Evolutionary conservation across 768 basidiomycete species (phyloP), one percentile per base, ranked within the genome.

Genomic region (Jaapia argillacea): DNA sequence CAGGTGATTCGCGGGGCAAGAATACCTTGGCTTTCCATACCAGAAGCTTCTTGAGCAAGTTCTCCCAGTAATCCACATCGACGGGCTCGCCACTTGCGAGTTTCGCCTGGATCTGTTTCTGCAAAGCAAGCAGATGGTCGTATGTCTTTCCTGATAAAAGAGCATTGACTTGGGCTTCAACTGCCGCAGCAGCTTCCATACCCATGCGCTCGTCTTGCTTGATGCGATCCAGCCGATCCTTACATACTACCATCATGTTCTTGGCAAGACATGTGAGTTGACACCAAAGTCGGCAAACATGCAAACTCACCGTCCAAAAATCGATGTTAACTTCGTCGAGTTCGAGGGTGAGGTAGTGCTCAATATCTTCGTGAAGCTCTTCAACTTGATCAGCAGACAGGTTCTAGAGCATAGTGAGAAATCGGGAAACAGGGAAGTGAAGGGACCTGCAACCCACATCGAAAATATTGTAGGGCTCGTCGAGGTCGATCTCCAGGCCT

Each of bases 241-340:
- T 88, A 63, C 91, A 96, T 3, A 99, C 83, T 6, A 94, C 87
- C 79, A 93, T 86, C 90, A 99, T 96, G 53, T 96, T 86, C 88
- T 96, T 6, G 33, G 7, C 13, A 6, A 6, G 28, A 10, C 7
- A n/a, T n/a, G n/a, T n/a, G n/a, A n/a, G n/a, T n/a, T n/a, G n/a
- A 13, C 21, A 35, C 22, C 33, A 38, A 43, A 47, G 20, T 10
- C 14, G 22, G 2, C 22, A 48, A 39, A 7, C 20, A 10, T 38
- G 21, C 37, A 38, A 10, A 57, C 76, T 45, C 60, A 91, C 92
- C 48, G 92, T 92, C 96, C 96, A 99, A 60, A 98, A 99, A 51
- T 99, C 94, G 45, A 96, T 75, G 58, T 93, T 94, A 41, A 79
- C 68, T 6, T 90, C 81, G 4, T 75, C 70, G 49, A 81, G 79